Base-by-base conservation (phyloP, 805 yeast genomes). In the Yarrowia osloensis region DNA sequence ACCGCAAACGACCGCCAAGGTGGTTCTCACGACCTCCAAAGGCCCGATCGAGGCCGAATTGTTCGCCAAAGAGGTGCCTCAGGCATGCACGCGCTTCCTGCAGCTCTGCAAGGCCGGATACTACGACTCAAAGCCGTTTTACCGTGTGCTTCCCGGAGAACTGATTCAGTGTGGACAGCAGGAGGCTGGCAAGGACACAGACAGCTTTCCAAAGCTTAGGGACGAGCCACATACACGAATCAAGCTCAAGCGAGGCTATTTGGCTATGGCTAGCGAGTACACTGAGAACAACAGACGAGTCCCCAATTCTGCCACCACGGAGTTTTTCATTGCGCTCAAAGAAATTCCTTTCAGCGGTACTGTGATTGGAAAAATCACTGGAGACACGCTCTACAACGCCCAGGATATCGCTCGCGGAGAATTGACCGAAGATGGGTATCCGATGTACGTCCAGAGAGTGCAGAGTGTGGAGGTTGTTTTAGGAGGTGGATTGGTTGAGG, bases 51-150 rank as follows among this genome's bases (percentile, higher is more conserved):
- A 81, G 28, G 74, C 88, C 1, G 92, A 86, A 67, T 74, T 89
- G 7, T 89, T 88, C 86, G 90, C 92, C 13, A 85, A 85, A 70
- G 91, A 89, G 73, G 75, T 83, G 3, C 91, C 92, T 0, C 69
- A 70, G 0, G 80, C 85, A 0, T 72, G 82, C 33, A 72, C 80
- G 39, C 71, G 73, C 42, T 88, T 89, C 70, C 72, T 89, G n/a
- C 78, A 79, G 62, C 79, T 78, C 40, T 83, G 88, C 70, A 47
- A 80, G 17, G 76, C 82, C 67, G 81, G 81, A 11, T 72, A 71
- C 44, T 86, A 80, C 71, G 74, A 75, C 57, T 81, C 80, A 15
- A 73, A 78, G 65, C 69, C 70, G 42, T 85, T 88, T 71, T 76
- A 76, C 65, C 76, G 82, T 44, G 74, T 82, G 4, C 72, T 80